Evolutionary conservation across 2,329 filamentous ascomycete species (phyloP), one percentile per base, ranked within the genome.

Genomic region (Colletotrichum sp.): DNA sequence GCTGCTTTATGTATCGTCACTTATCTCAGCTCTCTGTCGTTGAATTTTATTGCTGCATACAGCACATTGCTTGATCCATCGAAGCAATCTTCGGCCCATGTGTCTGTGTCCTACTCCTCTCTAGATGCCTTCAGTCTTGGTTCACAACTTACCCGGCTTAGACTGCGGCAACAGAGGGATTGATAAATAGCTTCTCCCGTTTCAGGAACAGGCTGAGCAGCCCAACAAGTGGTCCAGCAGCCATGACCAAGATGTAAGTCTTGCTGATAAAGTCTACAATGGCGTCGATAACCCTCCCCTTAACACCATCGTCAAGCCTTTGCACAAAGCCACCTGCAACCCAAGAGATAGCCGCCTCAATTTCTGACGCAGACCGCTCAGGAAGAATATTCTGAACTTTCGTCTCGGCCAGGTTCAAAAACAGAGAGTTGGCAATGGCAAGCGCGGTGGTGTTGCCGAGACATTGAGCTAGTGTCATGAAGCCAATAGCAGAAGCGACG

Each of bases 161-260:
- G n/a, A 12, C 6, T 22, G 18, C 44, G n/a, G 44, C 4, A 2
- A 48, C 44, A 1, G n/a, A n/a, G 3, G n/a, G 2, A 13, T 48
- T 13, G 44, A 22, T 22, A 0, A 85, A 84, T 34, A 84, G 70
- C 75, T 81, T 83, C 77, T 84, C 83, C 59, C 82, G 78, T 79
- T 84, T 84, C 82, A 85, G 81, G 8, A 77, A 77, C 9, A 82
- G 34, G 60, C 82, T 83, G 52, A 81, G 77, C 8, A 84, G 76
- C 26, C 81, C 13, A 2, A 78, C 78, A 22, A 85, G 52, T 13
- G 82, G 79, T 5, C 84, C 84, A 3, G 81, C 80, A 4, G 78
- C 79, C 36, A 85, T 82, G 28, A 83, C 79, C 4, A 84, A 75
- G 16, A 83, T 80, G 71, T 84, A 85, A 3, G 81, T 55, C 13